Evolutionary conservation across 2,329 filamentous ascomycete genomes (phyloP).

Genomic region (Diaporthe humulicola): DNA sequence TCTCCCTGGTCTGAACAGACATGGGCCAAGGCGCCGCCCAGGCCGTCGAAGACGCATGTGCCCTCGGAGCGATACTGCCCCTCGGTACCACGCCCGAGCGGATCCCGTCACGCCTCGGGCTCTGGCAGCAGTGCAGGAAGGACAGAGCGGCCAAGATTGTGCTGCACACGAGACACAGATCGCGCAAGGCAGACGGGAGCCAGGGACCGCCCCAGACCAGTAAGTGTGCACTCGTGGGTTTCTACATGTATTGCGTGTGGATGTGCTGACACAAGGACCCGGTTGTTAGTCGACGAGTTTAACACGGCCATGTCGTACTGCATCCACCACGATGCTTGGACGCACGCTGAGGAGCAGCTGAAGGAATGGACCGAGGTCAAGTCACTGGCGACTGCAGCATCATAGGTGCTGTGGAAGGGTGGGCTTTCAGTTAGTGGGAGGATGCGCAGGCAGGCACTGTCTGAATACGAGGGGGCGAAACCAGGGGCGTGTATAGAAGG

Average conservation of each 20-base stretch:
- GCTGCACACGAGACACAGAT: slow-evolving; percentile 22
- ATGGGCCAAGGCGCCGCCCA: slow-evolving; percentile 40
- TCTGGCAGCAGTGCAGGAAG: slow-evolving; percentile 35
- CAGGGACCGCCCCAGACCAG: slow-evolving; percentile 23
- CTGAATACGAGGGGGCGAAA: background rate
- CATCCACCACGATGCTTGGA: slow-evolving; percentile 35
- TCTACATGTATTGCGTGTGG: background rate
- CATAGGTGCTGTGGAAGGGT: background rate
- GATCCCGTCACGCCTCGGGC: slow-evolving; percentile 22
- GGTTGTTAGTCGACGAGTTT: slow-evolving; percentile 24
- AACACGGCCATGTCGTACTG: slow-evolving; percentile 27
- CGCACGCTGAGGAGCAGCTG: slow-evolving; percentile 32
- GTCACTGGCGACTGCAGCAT: background rate
- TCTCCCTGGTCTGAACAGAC: background rate
- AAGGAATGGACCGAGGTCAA: slow-evolving; percentile 10
- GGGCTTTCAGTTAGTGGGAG: background rate
- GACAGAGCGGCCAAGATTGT: slow-evolving; percentile 29
- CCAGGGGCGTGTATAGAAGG: no score
- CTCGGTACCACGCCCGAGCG: slow-evolving; percentile 21
- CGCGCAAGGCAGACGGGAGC: slow-evolving; percentile 1
- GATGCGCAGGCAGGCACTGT: background rate
- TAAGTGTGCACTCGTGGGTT: background rate
- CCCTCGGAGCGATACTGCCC: slow-evolving; percentile 27
- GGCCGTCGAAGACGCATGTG: slow-evolving; percentile 36
- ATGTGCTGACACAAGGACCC: background rate